Evolutionary conservation across 768 basidiomycete species (phyloP), one percentile per base, ranked within the genome.

Genomic region (Amanita jacksonii): DNA sequence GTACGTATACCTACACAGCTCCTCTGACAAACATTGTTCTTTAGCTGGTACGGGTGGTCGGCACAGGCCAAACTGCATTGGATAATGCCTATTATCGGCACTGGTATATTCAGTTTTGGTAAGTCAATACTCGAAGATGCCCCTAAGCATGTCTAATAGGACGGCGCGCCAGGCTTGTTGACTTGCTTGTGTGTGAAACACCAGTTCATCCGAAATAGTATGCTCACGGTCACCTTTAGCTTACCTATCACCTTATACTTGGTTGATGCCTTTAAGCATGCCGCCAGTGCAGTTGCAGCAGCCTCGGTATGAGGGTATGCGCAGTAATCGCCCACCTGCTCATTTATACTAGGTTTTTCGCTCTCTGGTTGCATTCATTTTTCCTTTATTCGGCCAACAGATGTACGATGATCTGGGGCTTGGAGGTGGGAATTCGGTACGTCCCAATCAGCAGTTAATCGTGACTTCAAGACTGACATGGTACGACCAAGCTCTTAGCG

Each of bases 31-130:
- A 8, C 41, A 67, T 12, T n/a, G 46, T 41, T 13, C 27, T 12
- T 28, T 38, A 73, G 71, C 52, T 84, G 84, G 84, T 87, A 83
- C 53, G 85, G 85, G 15, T 87, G 84, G 85, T 81, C 83, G n/a
- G 84, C 83, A 3, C 64, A 81, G 46, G 73, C 75, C 0, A 60
- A 61, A 36, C 50, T 75, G 0, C 82, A 85, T 52, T 85, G 81
- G 82, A 81, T 85, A 27, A 78, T 85, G 78, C 84, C 84, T 15
- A 81, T 85, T 49, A 63, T 72, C 38, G 79, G 78, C 3, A 69
- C 81, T 1, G 69, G 66, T 3, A 73, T 80, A 38, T 79, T 71
- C 47, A 74, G 76, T 4, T 81, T 82, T 46, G 76, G 74, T 61
- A 43, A 46, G 59, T 27, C 15, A 27, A 13, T 10, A 7, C 7